Evolutionary conservation across 1,284 basidiomycete species (phyloP).

Genomic region (Leccinum solheimii): DNA sequence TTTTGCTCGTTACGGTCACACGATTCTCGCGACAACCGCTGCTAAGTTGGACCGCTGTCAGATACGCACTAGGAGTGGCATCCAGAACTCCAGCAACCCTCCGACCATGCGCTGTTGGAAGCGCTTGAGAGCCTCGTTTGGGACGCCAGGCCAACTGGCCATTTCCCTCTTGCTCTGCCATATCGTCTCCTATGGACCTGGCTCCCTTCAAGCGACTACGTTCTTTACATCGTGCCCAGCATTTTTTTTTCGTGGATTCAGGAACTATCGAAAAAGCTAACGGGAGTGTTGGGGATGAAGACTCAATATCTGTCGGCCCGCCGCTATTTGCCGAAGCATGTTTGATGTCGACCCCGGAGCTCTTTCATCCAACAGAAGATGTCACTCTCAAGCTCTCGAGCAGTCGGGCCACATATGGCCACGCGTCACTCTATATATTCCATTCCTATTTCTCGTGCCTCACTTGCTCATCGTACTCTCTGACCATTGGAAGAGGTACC

Average conservation of each 20-base stretch:
- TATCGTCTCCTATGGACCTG: constrained; percentile 33
- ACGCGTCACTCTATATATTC: neutral
- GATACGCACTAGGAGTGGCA: too few relatives aligned
- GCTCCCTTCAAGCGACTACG: constrained; percentile 11
- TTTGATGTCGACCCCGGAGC: constrained; percentile 33
- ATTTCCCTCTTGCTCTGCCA: constrained; percentile 38
- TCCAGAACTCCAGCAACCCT: too few relatives aligned
- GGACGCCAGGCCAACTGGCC: constrained; percentile 43
- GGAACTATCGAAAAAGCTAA: constrained; percentile 30
- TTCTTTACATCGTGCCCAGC: constrained; percentile 35
- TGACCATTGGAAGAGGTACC: neutral
- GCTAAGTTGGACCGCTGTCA: too few relatives aligned
- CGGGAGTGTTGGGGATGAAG: constrained; percentile 12
- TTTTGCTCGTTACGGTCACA: too few relatives aligned
- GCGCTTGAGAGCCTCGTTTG: constrained; percentile 20
- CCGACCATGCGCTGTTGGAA: too few relatives aligned
- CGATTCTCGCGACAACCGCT: too few relatives aligned
- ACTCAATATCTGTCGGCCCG: constrained; percentile 32
- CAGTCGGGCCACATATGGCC: constrained; percentile 31
- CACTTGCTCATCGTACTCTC: neutral
- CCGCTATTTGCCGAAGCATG: constrained; percentile 42
- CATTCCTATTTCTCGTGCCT: neutral
- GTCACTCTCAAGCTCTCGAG: constrained; percentile 23
- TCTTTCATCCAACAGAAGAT: constrained; percentile 31
- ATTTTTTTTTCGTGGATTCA: constrained; percentile 40